Percentiles rank a stretch among this genome's conserved stretches.
Conservation (phyloP, 768 basidiomycete genomes). For the Lactarius quietus region DNA sequence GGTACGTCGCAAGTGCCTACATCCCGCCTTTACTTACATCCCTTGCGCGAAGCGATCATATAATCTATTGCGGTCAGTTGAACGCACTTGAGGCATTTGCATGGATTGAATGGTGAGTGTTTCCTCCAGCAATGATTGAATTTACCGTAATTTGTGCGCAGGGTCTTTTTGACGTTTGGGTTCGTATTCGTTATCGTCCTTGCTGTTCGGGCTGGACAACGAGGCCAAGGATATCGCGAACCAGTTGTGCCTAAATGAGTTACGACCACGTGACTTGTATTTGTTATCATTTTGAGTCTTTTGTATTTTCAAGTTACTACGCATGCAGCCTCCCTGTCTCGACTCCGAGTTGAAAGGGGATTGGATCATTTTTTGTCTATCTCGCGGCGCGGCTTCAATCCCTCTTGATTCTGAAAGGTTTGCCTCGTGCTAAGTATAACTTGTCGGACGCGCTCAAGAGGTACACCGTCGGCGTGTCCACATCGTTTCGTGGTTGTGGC, state of each 20-base stretch:
- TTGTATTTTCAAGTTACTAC: too few relatives aligned
- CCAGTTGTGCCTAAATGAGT: background rate
- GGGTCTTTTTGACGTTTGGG: constrained; percentile 21
- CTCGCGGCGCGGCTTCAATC: background rate
- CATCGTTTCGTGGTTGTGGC: background rate
- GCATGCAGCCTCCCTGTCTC: too few relatives aligned
- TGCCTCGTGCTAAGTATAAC: background rate
- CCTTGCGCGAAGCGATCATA: background rate
- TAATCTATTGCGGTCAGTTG: constrained; percentile 22
- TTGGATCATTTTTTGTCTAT: background rate
- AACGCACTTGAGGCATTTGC: constrained; percentile 27
- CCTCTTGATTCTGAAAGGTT: background rate
- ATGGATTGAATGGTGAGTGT: constrained; percentile 26
- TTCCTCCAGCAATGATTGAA: too few relatives aligned
- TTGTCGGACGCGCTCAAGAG: background rate
- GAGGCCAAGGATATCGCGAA: constrained; percentile 19
- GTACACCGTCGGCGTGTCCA: background rate
- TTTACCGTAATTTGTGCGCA: constrained; percentile 3
- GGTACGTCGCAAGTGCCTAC: constrained; percentile 7
- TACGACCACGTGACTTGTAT: constrained; percentile 3
- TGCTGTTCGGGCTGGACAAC: constrained; percentile 11
- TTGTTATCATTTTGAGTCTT: background rate
- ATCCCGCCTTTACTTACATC: background rate
- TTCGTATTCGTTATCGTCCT: constrained; percentile 15
- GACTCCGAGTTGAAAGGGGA: background rate